Percentiles rank a stretch among this genome's conserved stretches.
These are phyloP conservation scores for Starmerella sp. DNA, from an alignment of 805 yeast species.

Conservation along the genomic window DNA sequence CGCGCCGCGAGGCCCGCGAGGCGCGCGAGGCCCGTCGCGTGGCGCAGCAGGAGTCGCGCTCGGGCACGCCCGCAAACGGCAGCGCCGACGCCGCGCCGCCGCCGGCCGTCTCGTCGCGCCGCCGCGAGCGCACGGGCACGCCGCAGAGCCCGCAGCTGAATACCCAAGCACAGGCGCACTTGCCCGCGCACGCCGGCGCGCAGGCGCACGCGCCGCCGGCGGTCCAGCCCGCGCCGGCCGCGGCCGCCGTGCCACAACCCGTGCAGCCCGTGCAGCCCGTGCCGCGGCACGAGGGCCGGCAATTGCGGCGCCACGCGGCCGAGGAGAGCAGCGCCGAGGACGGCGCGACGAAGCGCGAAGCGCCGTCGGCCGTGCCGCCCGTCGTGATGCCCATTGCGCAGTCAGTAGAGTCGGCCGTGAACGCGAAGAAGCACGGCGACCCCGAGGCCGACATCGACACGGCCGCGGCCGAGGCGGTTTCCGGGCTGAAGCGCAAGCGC, in stretches of 20 bases:
- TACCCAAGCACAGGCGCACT: neutral
- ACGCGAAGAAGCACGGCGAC: slow-evolving; percentile 19
- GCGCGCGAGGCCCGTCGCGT: slow-evolving; percentile 52
- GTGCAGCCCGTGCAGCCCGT: slow-evolving; percentile 6
- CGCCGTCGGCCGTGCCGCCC: slow-evolving; percentile 7
- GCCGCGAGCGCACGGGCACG: slow-evolving; percentile 18
- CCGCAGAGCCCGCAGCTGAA: slow-evolving; percentile 4
- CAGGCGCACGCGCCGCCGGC: slow-evolving; percentile 1
- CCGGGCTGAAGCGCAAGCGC: slow-evolving; percentile 17
- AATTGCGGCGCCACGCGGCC: neutral
- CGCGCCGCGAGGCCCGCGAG: slow-evolving; percentile 84
- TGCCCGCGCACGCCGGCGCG: neutral
- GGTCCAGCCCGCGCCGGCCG: slow-evolving; percentile 7
- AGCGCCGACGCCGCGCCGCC: neutral
- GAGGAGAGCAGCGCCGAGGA: neutral
- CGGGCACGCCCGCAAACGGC: slow-evolving; percentile 13
- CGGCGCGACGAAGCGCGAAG: neutral
- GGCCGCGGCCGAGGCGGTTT: slow-evolving; percentile 2
- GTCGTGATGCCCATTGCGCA: slow-evolving; percentile 10
- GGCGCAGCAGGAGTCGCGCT: slow-evolving; percentile 27
- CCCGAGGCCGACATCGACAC: slow-evolving; percentile 22
- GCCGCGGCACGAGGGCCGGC: slow-evolving; percentile 1
- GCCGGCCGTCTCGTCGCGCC: slow-evolving; percentile 3
- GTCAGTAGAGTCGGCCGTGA: neutral
- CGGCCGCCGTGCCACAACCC: slow-evolving; percentile 13